Percentiles rank a stretch among this genome's conserved stretches.
These are phyloP conservation scores for Teratosphaeria nubilosa DNA, from an alignment of 2,329 filamentous ascomycete genomes.

Conservation along the genomic window DNA sequence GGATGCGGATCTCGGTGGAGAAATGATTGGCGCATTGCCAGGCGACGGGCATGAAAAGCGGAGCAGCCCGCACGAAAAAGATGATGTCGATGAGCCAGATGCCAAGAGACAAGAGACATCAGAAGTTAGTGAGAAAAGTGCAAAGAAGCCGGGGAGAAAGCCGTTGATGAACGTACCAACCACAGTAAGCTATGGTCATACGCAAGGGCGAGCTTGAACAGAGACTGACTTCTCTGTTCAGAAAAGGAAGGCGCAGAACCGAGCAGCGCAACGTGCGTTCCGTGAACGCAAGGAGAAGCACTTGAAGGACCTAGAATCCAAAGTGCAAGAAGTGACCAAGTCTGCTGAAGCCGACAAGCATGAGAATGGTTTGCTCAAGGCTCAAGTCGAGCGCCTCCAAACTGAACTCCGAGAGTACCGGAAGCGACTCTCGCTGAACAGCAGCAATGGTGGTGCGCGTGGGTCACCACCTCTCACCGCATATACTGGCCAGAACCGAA, in stretches of 20 bases:
- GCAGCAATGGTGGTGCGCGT: constrained; percentile 32
- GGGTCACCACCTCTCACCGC: constrained; percentile 37
- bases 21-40: constrained; percentile 69
- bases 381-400: constrained; percentile 82
- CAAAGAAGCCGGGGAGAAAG: constrained; percentile 95
- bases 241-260: constrained; percentile 94
- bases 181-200: constrained; percentile 56
- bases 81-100: constrained; percentile 45
- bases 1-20: constrained; percentile 42
- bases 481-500: constrained; percentile 15
- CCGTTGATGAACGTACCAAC: constrained; percentile 91
- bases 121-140: constrained; percentile 66
- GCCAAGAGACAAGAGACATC: constrained; percentile 72
- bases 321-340: constrained; percentile 61
- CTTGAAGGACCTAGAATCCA: constrained; percentile 69
- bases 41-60: constrained; percentile 30
- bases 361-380: constrained; percentile 73
- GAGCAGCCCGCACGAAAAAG: constrained; percentile 8
- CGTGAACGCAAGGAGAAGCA: constrained; percentile 92
- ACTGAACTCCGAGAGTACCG: constrained; percentile 73
- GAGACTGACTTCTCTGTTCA: constrained; percentile 28
- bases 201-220: not conserved
- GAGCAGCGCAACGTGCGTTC: constrained; percentile 86
- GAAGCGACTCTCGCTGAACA: constrained; percentile 62
- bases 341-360: constrained; percentile 70